Evolutionary conservation across 495 filamentous ascomycete species (phyloP).

Genomic region (Halenospora varia): DNA sequence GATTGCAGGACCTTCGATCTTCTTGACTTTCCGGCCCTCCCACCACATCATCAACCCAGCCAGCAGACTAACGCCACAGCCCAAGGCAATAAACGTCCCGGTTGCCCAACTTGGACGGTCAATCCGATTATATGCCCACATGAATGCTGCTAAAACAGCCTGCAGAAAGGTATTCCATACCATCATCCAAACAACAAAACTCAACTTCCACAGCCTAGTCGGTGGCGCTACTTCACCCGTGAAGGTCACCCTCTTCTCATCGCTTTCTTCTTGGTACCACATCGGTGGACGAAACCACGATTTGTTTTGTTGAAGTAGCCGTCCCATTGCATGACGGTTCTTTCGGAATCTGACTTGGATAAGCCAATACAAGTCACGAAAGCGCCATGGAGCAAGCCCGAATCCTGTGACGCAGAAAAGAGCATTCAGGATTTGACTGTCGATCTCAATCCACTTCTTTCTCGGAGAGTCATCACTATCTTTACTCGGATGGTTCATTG

Average conservation of each 20-base stretch:
- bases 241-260: constrained; percentile 35
- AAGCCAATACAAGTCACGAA: constrained; percentile 71
- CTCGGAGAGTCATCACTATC: constrained; percentile 66
- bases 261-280: constrained; percentile 31
- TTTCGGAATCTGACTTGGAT: constrained; percentile 53
- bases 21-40: constrained; percentile 25
- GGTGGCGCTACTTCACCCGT: constrained; percentile 60
- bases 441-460: constrained; percentile 76
- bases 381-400: constrained; percentile 77
- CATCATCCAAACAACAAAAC: constrained; percentile 71
- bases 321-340: constrained; percentile 28
- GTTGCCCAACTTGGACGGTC: constrained; percentile 68
- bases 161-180: constrained; percentile 74
- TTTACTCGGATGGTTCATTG: constrained; percentile 72
- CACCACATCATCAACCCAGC: constrained; percentile 23
- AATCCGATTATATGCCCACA: constrained; percentile 73
- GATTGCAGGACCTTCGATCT: constrained; percentile 9
- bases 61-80: constrained; percentile 44
- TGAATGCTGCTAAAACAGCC: constrained; percentile 60
- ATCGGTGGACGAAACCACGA: constrained; percentile 44
- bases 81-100: constrained; percentile 65
- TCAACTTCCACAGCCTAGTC: constrained; percentile 67
- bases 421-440: constrained; percentile 75
- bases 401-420: constrained; percentile 85
- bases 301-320: constrained; percentile 29